Base-by-base conservation (phyloP, 2,329 filamentous ascomycete genomes). In the Myotisia sp. region DNA sequence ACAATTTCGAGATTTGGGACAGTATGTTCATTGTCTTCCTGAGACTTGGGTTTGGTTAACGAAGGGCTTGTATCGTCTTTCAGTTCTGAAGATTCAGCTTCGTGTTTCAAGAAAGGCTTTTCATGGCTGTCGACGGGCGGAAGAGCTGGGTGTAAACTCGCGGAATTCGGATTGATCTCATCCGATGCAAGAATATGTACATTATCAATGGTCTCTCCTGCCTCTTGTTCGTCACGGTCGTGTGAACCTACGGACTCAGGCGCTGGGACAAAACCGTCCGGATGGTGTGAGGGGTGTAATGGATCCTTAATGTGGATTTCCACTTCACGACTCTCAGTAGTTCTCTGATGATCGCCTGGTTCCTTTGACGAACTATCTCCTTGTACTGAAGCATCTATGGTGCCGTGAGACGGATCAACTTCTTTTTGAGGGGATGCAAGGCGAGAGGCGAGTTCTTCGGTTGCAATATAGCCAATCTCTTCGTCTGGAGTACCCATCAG, bases 1-100 rank as follows among this genome's bases (percentile, higher is more conserved):
- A 98, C 63, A 2, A 90, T 90, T 54, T 95, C 87, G 49, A 95
- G 95, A 54, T 95, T 86, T 4, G 81, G 82, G 3, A 79, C 5
- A 16, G 29, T 2, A 10, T 85, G 27, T 67, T 22, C 29, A 61
- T 53, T 14, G 65, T 63, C 29, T 73, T 27, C 18, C 18, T 21
- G 29, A 10, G n/a, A 68, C 30, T 50, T 48, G 19, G 67, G 62
- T 18, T 69, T 65, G 13, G 62, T 60, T 24, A 64, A 64, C 10
- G 65, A 73, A 59, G 49, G 61, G 60, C 72, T 84, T 44, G 67
- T 73, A 12, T 64, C 53, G 32, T 48, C 48, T 22, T 67, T 58
- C 37, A 67, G 62, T 33, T 68, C 65, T 20, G 70, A 59, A 6
- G 70, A 65, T 6, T 32, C 37, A 12, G 26, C 33, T 6, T 30